Evolutionary conservation across 129 eudicot genomes (phyloP).

Genomic region (Smallanthus sonchifolius): DNA sequence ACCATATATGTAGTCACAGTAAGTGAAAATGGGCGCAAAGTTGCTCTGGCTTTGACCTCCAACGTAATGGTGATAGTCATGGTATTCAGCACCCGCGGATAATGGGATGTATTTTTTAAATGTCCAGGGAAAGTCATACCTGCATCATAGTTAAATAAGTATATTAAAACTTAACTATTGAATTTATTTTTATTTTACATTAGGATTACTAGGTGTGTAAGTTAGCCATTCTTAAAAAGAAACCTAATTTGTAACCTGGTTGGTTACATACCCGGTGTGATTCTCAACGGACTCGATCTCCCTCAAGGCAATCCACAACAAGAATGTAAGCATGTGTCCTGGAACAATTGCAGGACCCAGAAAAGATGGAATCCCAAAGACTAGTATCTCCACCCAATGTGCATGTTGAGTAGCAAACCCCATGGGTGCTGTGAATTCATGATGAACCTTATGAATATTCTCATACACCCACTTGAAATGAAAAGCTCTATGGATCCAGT

Average conservation of each 20-base stretch:
- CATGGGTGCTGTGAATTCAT: conserved; percentile 77
- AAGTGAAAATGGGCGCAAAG: conserved; percentile 85
- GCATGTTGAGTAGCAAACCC: conserved; percentile 74
- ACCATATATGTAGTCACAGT: conserved; percentile 83
- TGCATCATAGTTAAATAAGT: background rate
- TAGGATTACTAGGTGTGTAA: too few species aligned
- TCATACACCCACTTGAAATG: conserved; percentile 78
- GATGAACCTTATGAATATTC: conserved; percentile 76
- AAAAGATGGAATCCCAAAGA: conserved; percentile 78
- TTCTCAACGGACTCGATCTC: conserved; percentile 82
- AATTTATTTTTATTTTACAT: too few species aligned
- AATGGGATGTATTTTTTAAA: conserved; percentile 68
- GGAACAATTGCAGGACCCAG: conserved; percentile 81
- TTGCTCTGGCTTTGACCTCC: conserved; percentile 91
- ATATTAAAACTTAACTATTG: too few species aligned
- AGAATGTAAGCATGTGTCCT: conserved; percentile 69
- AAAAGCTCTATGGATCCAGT: conserved; percentile 76
- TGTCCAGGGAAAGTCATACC: conserved; percentile 84
- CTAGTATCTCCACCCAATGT: conserved; percentile 72
- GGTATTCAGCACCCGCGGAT: conserved; percentile 84
- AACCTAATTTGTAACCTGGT: too few species aligned
- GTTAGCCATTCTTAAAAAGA: too few species aligned
- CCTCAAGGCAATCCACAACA: conserved; percentile 73
- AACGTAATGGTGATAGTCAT: conserved; percentile 90
- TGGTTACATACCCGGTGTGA: conserved; percentile 69